These are phyloP conservation scores for Blastobotrys chiropterorum DNA, from an alignment of 805 yeast genomes.

Conservation along the genomic window DNA sequence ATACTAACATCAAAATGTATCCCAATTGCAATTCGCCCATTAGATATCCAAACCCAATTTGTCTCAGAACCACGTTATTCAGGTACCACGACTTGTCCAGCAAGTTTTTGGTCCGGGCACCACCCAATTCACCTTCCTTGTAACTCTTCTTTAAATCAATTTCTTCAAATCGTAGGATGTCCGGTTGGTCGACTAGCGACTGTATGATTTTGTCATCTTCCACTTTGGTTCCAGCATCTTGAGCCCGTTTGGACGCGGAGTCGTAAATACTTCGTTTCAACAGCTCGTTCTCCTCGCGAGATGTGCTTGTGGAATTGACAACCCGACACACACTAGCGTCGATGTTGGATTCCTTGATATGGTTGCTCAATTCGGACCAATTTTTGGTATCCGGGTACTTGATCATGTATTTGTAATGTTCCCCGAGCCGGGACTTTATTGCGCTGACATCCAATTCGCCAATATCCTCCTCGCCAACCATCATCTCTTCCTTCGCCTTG, in stretches of 20 bases:
- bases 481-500: conserved; percentile 28
- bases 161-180: conserved; percentile 37
- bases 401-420: conserved; percentile 36
- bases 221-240: conserved; percentile 7
- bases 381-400: conserved; percentile 31
- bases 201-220: conserved; percentile 31
- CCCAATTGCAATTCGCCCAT: conserved; percentile 52
- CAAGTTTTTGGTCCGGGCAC: conserved; percentile 44
- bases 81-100: conserved; percentile 61
- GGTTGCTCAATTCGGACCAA: conserved; percentile 27
- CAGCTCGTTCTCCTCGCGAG: conserved; percentile 43
- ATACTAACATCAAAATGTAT: conserved; percentile 42
- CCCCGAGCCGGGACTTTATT: conserved; percentile 28
- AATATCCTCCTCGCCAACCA: conserved; percentile 24
- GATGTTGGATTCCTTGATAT: conserved; percentile 26
- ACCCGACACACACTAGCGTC: conserved; percentile 27
- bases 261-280: conserved; percentile 35
- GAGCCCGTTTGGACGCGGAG: conserved; percentile 23
- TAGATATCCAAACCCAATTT: conserved; percentile 27
- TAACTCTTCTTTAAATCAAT: conserved; percentile 39
- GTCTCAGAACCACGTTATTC: conserved; percentile 28
- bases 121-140: conserved; percentile 33
- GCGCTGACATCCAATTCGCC: conserved; percentile 31
- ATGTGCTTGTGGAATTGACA: conserved; percentile 42
- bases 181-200: conserved; percentile 30